Evolutionary conservation across 106 monocot species (phyloP).

Genomic region (Posidonia australis): DNA sequence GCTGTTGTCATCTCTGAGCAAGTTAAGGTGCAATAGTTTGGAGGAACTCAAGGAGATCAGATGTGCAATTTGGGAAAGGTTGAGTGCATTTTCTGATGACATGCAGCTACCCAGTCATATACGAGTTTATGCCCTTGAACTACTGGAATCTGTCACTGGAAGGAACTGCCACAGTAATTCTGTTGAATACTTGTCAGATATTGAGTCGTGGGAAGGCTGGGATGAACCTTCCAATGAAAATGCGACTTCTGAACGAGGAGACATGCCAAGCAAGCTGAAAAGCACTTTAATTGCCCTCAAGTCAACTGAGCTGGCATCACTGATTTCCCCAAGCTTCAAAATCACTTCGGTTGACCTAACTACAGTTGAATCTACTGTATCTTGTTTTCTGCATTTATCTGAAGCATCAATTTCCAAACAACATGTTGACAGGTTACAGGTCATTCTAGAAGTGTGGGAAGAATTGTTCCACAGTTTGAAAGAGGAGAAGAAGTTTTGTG

Average conservation of each 20-base stretch:
- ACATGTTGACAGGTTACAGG: conserved; percentile 36
- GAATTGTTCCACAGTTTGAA: conserved; percentile 28
- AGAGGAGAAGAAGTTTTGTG: conserved; percentile 11
- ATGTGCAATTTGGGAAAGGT: conserved; percentile 53
- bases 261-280: conserved; percentile 31
- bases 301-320: conserved; percentile 45
- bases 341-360: conserved; percentile 49
- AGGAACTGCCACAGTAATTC: conserved; percentile 43
- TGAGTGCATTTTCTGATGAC: conserved; percentile 53
- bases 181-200: conserved; percentile 30
- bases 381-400: conserved; percentile 56
- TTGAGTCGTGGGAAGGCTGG: conserved; percentile 78
- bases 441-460: conserved; percentile 79
- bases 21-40: conserved; percentile 16
- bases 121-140: conserved; percentile 60
- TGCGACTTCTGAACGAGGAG: conserved; percentile 15
- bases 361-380: conserved; percentile 54
- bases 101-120: conserved; percentile 39
- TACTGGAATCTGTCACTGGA: conserved; percentile 73
- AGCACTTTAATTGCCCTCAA: conserved; percentile 60
- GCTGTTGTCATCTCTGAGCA: conserved; percentile 66
- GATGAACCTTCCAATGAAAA: conserved; percentile 26
- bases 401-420: conserved; percentile 30
- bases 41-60: conserved; percentile 53
- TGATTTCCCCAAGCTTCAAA: conserved; percentile 35